Evolutionary conservation across 768 basidiomycete genomes (phyloP).

Genomic region (Boletus insuetus): DNA sequence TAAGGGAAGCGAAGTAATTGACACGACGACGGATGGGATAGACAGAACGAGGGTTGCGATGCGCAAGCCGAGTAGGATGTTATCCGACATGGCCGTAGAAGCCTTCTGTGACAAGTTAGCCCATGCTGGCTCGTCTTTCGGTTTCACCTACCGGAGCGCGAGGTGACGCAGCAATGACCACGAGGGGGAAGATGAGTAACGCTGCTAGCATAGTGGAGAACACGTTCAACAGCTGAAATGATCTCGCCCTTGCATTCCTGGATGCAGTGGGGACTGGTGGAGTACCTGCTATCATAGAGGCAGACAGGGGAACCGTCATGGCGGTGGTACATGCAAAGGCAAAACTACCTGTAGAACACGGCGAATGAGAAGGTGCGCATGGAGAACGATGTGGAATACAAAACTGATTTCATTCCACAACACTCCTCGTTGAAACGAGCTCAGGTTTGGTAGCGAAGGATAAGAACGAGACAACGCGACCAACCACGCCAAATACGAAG

Average conservation of each 20-base stretch:
- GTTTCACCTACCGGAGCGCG: slow-evolving; percentile 36
- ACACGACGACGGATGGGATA: slow-evolving; percentile 57
- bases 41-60: slow-evolving; percentile 54
- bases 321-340: slow-evolving; percentile 67
- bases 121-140: slow-evolving; percentile 22
- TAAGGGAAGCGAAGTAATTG: slow-evolving; percentile 51
- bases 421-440: slow-evolving; percentile 42
- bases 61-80: slow-evolving; percentile 37
- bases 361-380: slow-evolving; percentile 1
- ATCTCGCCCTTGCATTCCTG: slow-evolving; percentile 49
- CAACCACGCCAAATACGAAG: slow-evolving; percentile 62
- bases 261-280: slow-evolving; percentile 7
- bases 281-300: slow-evolving; percentile 47
- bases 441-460: slow-evolving; percentile 33
- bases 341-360: slow-evolving; percentile 40
- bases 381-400: slow-evolving; percentile 24
- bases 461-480: slow-evolving; percentile 51
- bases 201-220: slow-evolving; percentile 48
- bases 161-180: slow-evolving; percentile 51
- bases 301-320: slow-evolving; percentile 63
- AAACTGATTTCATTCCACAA: slow-evolving; percentile 66
- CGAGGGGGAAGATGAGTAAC: slow-evolving; percentile 53
- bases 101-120: slow-evolving; percentile 14
- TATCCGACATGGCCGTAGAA: slow-evolving; percentile 1
- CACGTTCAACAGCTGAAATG: slow-evolving; percentile 57